These are phyloP conservation scores for Begonia fuchsioides DNA, from an alignment of 306 rosid genomes.

Conservation along the genomic window DNA sequence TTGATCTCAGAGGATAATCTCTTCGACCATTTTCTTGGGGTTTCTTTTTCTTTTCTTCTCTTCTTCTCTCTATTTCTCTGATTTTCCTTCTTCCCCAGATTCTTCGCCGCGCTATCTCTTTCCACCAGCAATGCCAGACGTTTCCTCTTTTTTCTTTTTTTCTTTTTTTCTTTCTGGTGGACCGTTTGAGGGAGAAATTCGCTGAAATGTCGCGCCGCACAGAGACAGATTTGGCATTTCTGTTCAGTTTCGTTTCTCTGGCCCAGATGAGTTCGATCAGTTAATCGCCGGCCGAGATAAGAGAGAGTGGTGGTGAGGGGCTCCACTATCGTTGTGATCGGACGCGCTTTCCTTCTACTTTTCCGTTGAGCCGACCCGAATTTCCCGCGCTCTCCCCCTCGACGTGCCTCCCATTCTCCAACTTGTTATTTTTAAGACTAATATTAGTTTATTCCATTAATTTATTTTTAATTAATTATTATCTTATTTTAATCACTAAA, in stretches of 20 bases:
- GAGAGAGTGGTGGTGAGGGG: constrained; percentile 18
- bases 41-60: no score
- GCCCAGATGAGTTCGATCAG: constrained; percentile 4
- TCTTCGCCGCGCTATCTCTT: constrained; percentile 25
- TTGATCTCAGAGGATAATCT: constrained; percentile 82
- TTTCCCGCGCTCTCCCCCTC: background rate
- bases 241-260: background rate
- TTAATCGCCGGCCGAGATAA: constrained; percentile 9
- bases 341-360: constrained; percentile 34
- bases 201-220: no score
- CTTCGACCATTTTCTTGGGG: constrained; percentile 71
- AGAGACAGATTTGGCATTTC: background rate
- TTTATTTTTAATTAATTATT: no score
- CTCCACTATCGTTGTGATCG: constrained; percentile 29
- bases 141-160: constrained; percentile 1
- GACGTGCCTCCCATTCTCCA: background rate
- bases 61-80: constrained; percentile 7
- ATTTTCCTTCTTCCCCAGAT: constrained; percentile 2
- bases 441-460: no score
- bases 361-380: constrained; percentile 25
- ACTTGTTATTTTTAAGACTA: background rate
- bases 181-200: no score
- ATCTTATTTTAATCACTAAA: no score
- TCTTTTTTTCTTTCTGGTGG: background rate
- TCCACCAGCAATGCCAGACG: constrained; percentile 19